Evolutionary conservation across 331 rosid genomes (phyloP).

Genomic region (Arachis monticola): DNA sequence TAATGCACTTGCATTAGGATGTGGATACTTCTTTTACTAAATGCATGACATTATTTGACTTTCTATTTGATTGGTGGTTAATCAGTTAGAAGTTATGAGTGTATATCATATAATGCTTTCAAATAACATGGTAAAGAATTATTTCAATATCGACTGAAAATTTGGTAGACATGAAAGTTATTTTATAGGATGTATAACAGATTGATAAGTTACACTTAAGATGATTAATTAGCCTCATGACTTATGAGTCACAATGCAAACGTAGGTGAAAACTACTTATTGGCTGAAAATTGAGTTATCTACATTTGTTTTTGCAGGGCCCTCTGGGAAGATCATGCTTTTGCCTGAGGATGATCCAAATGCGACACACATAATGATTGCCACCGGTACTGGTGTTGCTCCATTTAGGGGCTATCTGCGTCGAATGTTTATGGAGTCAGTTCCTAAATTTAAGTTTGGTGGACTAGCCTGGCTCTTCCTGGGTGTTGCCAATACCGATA

Average conservation of each 20-base stretch:
- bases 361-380: slow-evolving; percentile 98
- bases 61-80: slow-evolving; percentile 7
- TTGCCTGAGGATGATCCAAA: slow-evolving; percentile 91
- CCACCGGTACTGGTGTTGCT: slow-evolving; percentile 93
- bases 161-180: slow-evolving; percentile 9
- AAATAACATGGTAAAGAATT: neutral
- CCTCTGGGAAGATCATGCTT: slow-evolving; percentile 97
- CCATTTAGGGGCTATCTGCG: slow-evolving; percentile 95
- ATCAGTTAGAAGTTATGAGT: slow-evolving; percentile 11
- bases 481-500: slow-evolving; percentile 87
- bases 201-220: slow-evolving; percentile 1
- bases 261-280: slow-evolving; percentile 6
- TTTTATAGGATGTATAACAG: neutral
- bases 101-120: neutral
- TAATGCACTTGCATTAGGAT: neutral
- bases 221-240: neutral
- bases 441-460: slow-evolving; percentile 77
- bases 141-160: neutral
- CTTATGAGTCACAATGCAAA: neutral
- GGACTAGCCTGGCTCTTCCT: slow-evolving; percentile 98
- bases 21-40: neutral
- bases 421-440: slow-evolving; percentile 95
- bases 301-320: slow-evolving; percentile 63
- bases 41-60: neutral
- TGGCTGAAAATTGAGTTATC: slow-evolving; percentile 22